Evolutionary conservation across 257 asterid species (phyloP), one percentile per base, ranked within the genome.

Genomic region (Striga asiatica): DNA sequence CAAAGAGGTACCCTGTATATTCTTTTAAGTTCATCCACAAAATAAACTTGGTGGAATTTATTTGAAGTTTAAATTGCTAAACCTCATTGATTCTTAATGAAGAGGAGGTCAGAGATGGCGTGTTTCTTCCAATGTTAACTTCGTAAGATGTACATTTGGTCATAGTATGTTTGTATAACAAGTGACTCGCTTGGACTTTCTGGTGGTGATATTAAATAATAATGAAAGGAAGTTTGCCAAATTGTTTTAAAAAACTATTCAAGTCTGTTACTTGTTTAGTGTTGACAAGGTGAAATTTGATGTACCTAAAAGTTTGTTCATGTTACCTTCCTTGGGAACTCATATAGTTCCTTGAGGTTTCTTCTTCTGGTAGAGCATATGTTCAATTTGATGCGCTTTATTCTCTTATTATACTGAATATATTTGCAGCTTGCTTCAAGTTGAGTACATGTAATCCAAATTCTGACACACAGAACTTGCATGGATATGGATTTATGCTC

Each of bases 391-490:
- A n/a, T n/a, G 21, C 59, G 53, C n/a, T 43, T 55, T 62, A 32
- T 65, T 66, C 73, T 74, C 49, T 71, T 46, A 39, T 37, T 58
- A 49, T 62, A 38, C 35, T 50, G 20, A 31, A 47, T 41, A 47
- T 41, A 28, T 68, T 66, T 89, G 79, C 95, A 89, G 97, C 76
- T 35, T 89, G 97, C 80, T 68, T 77, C 81, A 74, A 69, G 83
- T 70, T 89, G 74, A 83, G 94, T 66, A 78, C 83, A 21, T 89
- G 97, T 67, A 72, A 81, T 46, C 78, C 82, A n/a, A 74, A 74
- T 48, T 68, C 95, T 5, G 77, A 80, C 22, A 64, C 68, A 18
- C 95, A 82, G 69, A 81, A 89, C 76, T 71, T 89, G 73, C 95
- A 85, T 62, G 84, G 76, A 51, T 76, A 71, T 64, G 97, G 94